phyloP scores from a whole-genome alignment of 352 stramenopile species.

The Globisporangium rhizosaccharum region DNA sequence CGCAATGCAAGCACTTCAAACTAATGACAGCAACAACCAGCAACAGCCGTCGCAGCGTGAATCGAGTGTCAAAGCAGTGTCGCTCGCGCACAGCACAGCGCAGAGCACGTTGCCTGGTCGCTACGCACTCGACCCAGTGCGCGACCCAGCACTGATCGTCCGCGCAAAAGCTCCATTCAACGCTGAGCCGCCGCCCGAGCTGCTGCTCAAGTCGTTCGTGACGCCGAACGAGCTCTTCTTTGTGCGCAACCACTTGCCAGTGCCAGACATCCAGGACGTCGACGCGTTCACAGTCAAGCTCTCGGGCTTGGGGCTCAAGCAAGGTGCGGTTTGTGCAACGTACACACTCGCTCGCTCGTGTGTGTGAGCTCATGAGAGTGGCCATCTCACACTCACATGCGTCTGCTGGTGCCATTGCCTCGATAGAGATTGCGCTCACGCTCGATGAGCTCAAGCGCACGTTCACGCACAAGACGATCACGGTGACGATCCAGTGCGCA shows the following conservation, averaged over 20 bases:
- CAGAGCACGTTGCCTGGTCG: neutral
- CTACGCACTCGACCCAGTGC: conserved; percentile 66
- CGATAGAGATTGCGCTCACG: conserved; percentile 37
- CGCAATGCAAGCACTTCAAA: too few species aligned
- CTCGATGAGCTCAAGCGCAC: conserved; percentile 84
- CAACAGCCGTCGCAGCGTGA: neutral
- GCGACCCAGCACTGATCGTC: conserved; percentile 83
- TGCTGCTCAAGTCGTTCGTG: conserved; percentile 93
- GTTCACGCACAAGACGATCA: conserved; percentile 74
- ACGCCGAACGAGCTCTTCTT: conserved; percentile 98
- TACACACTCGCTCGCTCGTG: neutral
- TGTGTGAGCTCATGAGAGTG: neutral
- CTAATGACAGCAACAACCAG: neutral
- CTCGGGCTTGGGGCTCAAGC: conserved; percentile 44
- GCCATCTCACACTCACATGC: neutral
- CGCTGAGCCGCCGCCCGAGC: conserved; percentile 88
- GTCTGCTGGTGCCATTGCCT: neutral
- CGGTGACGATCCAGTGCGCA: conserved; percentile 89
- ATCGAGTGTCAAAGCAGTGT: neutral
- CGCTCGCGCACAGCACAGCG: neutral
- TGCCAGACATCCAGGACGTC: conserved; percentile 77
- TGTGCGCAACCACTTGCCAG: conserved; percentile 96
- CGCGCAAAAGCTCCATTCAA: conserved; percentile 94
- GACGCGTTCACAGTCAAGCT: conserved; percentile 66
- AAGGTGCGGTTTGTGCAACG: conserved; percentile 14